Evolutionary conservation across 2,329 filamentous ascomycete genomes (phyloP).

Genomic region (Aureobasidium sp.): DNA sequence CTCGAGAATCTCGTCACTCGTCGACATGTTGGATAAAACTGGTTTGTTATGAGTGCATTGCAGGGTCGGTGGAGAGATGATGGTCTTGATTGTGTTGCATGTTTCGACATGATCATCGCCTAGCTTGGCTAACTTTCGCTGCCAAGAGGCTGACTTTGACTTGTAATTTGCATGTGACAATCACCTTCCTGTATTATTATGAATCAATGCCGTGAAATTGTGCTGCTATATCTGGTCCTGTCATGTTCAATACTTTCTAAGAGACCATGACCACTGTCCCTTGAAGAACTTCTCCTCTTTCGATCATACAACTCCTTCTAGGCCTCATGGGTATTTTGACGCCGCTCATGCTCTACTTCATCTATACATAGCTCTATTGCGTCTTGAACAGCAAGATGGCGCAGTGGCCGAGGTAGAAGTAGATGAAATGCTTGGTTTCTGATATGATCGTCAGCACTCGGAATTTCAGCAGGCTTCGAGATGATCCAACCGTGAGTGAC

Average conservation of each 20-base stretch:
- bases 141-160: neutral
- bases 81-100: neutral
- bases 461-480: neutral
- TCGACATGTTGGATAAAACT: slow-evolving; percentile 1
- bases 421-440: slow-evolving; percentile 99
- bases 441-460: slow-evolving; percentile 25
- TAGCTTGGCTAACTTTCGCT: neutral
- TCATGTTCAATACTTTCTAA: neutral
- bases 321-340: slow-evolving; percentile 7
- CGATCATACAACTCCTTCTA: neutral
- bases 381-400: slow-evolving; percentile 99
- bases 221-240: neutral
- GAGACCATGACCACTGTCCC: neutral
- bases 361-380: slow-evolving; percentile 56
- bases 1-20: slow-evolving; percentile 47
- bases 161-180: slow-evolving; percentile 1
- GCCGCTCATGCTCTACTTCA: neutral
- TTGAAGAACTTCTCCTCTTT: neutral
- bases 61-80: neutral
- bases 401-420: slow-evolving; percentile 98
- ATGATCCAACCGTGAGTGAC: slow-evolving; percentile 78
- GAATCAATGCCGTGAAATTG: neutral
- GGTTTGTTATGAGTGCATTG: neutral
- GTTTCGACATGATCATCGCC: neutral
- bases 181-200: neutral